phyloP scores from a whole-genome alignment of 2,329 filamentous ascomycete species.

The Fusarium veterinarium region DNA sequence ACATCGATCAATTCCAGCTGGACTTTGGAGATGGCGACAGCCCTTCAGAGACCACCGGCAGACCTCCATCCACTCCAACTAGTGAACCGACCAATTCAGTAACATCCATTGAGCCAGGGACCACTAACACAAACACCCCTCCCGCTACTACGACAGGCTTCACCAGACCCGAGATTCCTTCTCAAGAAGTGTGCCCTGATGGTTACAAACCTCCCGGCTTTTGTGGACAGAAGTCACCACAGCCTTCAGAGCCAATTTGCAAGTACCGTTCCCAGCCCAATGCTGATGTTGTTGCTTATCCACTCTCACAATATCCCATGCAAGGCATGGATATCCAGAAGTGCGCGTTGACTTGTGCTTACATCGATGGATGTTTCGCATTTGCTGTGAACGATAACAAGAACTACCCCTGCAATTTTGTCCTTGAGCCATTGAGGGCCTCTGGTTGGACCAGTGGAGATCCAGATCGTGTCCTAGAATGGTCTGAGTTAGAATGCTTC shows the following conservation, averaged over 20 bases:
- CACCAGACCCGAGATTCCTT: background rate
- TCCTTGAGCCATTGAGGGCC: background rate
- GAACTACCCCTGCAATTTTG: background rate
- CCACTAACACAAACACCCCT: background rate
- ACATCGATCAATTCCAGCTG: constrained; percentile 9
- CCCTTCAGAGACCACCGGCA: background rate
- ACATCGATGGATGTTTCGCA: background rate
- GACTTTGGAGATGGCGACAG: background rate
- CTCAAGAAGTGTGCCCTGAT: background rate
- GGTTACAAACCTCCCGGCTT: background rate
- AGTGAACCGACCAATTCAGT: background rate
- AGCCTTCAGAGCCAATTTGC: background rate
- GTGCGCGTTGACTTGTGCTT: background rate
- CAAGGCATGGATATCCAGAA: background rate
- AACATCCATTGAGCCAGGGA: background rate
- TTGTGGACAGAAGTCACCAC: background rate
- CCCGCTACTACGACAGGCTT: background rate
- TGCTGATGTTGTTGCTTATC: background rate
- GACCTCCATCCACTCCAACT: background rate
- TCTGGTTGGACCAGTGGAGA: background rate
- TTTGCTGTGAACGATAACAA: background rate
- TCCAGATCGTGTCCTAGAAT: background rate
- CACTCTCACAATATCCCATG: background rate
- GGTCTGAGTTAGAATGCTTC: background rate
- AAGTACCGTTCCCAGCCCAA: background rate